phyloP scores from a whole-genome alignment of 1,139 yeast genomes.

The Suhomyces taliae region DNA sequence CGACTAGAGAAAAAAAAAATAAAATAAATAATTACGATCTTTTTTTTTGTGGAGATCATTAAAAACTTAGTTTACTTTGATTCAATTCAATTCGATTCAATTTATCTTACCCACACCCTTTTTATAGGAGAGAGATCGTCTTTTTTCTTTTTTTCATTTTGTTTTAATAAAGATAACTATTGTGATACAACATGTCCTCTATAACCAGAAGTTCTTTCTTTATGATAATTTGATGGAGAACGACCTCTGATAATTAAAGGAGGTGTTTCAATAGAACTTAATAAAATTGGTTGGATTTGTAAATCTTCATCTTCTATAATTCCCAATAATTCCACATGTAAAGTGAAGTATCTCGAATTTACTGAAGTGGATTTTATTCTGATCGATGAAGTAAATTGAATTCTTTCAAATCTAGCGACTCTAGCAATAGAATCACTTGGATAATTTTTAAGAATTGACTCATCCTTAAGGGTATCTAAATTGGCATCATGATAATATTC shows the following conservation, averaged over 20 bases:
- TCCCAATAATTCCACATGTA: conserved; percentile 58
- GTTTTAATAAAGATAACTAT: background rate
- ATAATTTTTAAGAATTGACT: conserved; percentile 42
- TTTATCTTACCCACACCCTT: too few species aligned
- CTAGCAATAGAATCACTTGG: conserved; percentile 52
- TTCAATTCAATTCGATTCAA: too few species aligned
- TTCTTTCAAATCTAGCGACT: conserved; percentile 67
- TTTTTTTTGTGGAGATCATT: too few species aligned
- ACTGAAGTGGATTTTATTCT: conserved; percentile 51
- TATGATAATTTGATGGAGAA: conserved; percentile 63
- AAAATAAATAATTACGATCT: too few species aligned
- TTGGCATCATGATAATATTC: conserved; percentile 34
- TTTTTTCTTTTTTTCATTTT: background rate
- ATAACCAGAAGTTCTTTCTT: conserved; percentile 42
- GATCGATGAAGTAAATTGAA: conserved; percentile 65
- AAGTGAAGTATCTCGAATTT: conserved; percentile 49
- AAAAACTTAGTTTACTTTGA: too few species aligned
- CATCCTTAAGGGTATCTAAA: conserved; percentile 32
- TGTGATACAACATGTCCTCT: conserved; percentile 21
- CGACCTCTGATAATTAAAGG: conserved; percentile 67
- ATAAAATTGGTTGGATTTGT: conserved; percentile 40
- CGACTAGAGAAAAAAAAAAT: too few species aligned
- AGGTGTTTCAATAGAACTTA: conserved; percentile 54
- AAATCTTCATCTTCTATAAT: conserved; percentile 41
- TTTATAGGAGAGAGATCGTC: background rate